phyloP scores from a whole-genome alignment of 768 basidiomycete species.

The Leccinum rimulosum region DNA sequence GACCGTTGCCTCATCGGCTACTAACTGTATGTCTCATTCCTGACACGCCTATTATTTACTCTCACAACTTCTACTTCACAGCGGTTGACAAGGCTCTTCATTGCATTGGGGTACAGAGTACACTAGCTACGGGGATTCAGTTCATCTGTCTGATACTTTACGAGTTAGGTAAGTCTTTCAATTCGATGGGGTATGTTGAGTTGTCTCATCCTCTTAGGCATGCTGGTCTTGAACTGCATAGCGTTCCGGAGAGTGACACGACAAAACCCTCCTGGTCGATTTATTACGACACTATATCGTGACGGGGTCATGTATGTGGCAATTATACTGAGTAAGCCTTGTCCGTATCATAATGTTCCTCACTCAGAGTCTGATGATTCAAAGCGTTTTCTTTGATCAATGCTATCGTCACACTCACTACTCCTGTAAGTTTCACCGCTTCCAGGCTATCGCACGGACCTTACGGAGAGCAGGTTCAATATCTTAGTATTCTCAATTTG shows the following conservation, averaged over 20 bases:
- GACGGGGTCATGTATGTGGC: constrained; percentile 21
- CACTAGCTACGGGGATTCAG: constrained; percentile 7
- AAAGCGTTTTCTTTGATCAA: constrained; percentile 19
- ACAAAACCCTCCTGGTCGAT: constrained; percentile 4
- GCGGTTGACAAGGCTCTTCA: constrained; percentile 12
- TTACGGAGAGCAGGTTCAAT: constrained; percentile 8
- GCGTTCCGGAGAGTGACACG: constrained; percentile 16
- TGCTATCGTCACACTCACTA: constrained; percentile 10
- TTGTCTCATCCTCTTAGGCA: constrained; percentile 6
- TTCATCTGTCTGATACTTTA: constrained; percentile 14
- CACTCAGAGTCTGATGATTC: background rate
- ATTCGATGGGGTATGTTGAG: background rate
- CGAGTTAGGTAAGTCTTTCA: constrained; percentile 8
- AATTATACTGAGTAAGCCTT: constrained; percentile 13
- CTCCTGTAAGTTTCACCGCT: constrained; percentile 4
- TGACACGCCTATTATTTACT: background rate
- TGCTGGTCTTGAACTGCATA: constrained; percentile 16
- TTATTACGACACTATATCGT: constrained; percentile 15
- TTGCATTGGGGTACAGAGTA: constrained; percentile 7
- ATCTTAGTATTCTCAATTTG: constrained; percentile 18
- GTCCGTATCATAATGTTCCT: background rate
- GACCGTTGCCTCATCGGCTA: constrained; percentile 2
- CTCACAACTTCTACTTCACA: background rate
- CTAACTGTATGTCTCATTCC: constrained; percentile 3
- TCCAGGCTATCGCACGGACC: background rate